Base-by-base conservation (phyloP, 139 green algal species). In the Picocystis salinarum region DNA sequence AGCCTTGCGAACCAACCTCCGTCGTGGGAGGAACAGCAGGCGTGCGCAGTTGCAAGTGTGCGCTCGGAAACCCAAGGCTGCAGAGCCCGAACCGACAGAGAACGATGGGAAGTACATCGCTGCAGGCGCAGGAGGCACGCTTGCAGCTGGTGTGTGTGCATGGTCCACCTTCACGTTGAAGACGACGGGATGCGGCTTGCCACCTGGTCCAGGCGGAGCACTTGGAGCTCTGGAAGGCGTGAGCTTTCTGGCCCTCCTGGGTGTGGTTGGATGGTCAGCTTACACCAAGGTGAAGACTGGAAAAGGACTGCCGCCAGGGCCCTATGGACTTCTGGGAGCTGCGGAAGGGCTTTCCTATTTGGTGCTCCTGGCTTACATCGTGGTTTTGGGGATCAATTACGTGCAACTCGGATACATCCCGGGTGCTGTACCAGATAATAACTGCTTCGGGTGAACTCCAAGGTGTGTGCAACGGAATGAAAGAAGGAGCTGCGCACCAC, bases 251-350 rank as follows among this genome's bases (percentile, higher is more conserved):
- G 44, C 34, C 0, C 52, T 88, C 1, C 34, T 85, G n/a, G 74
- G 54, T 25, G 39, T 88, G 23, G 54, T 85, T 6, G 74, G 23
- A 13, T 85, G 68, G 67, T 55, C 17, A 18, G 6, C 66, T 3
- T 62, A 64, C 42, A 83, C 69, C 33, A 90, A 90, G 56, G 54
- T 61, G 5, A 22, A 50, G 19, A 87, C 76, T 6, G 76, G 76
- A 41, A 67, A 36, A 18, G 77, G 77, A 4, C 57, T 89, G 27
- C 76, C 74, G 9, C 61, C 69, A 4, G 76, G 76, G 0, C 76
- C 76, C 2, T 25, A 48, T 11, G 75, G 71, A 13, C 58, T 85
- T 20, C 59, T 90, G 42, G 78, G 78, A 6, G 78, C 71, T 3
- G 73, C 66, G n/a, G 73, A 82, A 40, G 73, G 73, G 13, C 23